Conservation (phyloP, 208 protist species). For the Trichomonas vaginalis region DNA sequence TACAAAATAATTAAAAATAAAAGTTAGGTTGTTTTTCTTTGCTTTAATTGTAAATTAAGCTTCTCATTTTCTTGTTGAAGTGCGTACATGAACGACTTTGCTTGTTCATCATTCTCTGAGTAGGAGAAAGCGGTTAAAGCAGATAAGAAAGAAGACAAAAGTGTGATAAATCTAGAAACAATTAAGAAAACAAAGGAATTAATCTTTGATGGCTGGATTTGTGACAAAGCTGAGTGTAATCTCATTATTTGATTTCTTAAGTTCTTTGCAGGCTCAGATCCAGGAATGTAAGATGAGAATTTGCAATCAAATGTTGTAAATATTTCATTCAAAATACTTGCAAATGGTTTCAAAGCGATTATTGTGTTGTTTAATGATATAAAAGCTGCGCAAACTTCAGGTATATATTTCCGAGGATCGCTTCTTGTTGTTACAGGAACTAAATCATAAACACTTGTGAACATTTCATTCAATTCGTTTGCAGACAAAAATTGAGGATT, state of each 20-base stretch:
- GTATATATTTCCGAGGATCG: neutral
- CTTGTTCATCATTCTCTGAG: too few species aligned
- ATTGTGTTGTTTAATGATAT: neutral
- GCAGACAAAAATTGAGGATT: too few species aligned
- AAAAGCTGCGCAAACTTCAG: neutral
- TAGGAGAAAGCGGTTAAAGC: neutral
- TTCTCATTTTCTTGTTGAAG: too few species aligned
- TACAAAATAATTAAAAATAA: too few species aligned
- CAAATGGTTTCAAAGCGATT: neutral
- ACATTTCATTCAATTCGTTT: neutral
- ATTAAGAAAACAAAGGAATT: neutral
- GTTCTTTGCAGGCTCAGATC: neutral
- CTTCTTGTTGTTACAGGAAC: neutral
- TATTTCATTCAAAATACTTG: neutral
- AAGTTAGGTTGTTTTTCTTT: too few species aligned
- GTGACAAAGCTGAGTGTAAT: neutral
- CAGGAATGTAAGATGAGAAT: neutral
- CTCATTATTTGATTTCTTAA: neutral
- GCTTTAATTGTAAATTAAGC: too few species aligned
- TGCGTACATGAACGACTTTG: too few species aligned
- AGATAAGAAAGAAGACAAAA: neutral
- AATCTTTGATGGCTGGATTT: neutral
- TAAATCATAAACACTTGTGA: neutral
- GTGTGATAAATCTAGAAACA: neutral
- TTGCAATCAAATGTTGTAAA: neutral